Evolutionary conservation across 495 filamentous ascomycete genomes (phyloP), one percentile per base, ranked within the genome.

Genomic region (Terfezia claveryi): DNA sequence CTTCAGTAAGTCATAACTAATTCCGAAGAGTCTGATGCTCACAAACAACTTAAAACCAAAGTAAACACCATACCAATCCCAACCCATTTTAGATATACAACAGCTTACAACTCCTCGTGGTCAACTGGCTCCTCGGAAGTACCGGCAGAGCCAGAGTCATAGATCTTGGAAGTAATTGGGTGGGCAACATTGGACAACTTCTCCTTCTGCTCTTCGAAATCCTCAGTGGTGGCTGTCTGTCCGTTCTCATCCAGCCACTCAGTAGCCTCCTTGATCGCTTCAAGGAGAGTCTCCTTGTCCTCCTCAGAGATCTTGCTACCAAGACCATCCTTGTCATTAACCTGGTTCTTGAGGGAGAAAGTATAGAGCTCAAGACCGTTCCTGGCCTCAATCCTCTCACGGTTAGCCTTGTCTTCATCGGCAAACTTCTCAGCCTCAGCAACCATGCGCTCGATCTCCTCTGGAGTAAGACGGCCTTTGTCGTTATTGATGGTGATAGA

Each of bases 191-290:
- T 80, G 63, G 83, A 89, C 60, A 99, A 80, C 76, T 94, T 94
- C 82, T 99, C 89, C 77, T 89, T 93, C 74, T 96, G 88, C 79
- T 99, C 91, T 69, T 94, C 86, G 63, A 95, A 95, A 73, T 96
- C 91, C 75, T 96, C 92, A 54, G 80, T 74, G 57, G 75, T 78
- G 56, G 91, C 91, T 52, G 83, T 83, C 57, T 78, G 77, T 58
- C 79, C 87, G 73, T 95, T 91, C 79, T 95, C 87, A 62, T 96
- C 89, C 52, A 98, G 81, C 91, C 91, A 99, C 66, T 95, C 92
- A 58, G 80, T 81, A 55, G 88, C 75, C 73, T 96, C 91, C 83
- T 95, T 96, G 72, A 99, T 83, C 59, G 91, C 91, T 55, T 94
- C 86, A 60, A 95, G 72, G 62, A 96, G 83, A 62, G 86, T 80